Base-by-base conservation (phyloP, 768 basidiomycete species). In the Pleurotus tuber-regium region DNA sequence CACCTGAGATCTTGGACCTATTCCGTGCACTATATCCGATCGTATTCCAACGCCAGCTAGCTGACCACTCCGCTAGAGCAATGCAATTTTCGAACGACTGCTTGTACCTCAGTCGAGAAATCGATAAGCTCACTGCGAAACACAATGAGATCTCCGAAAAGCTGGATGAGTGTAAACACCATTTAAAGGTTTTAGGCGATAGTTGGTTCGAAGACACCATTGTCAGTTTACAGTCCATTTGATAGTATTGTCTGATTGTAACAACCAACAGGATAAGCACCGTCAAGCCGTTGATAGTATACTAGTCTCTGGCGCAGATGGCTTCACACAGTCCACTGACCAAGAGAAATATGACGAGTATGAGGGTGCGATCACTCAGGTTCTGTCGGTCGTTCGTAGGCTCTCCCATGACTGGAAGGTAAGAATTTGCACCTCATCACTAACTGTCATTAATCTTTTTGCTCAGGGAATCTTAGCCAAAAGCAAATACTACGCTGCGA, bases 41-140 rank as follows among this genome's bases (percentile, higher is more conserved):
- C 30, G 74, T 75, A 28, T 82, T 82, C 53, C 65, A 71, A 0
- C 59, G 70, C 30, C 69, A 73, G 39, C 65, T 89, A 25, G 62
- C 62, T 19, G 65, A 73, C 30, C 70, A 76, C 0, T 70, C 84
- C 8, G 80, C 80, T 16, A 67, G 73, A 23, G 72, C 78, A 1
- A 84, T 96, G 78, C 80, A 82, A 43, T 87, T 87, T 63, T 84
- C 89, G 14, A 97, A 97, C 63, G 87, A 95, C 55, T 91, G 85
- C 57, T 59, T 78, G 18, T 90, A 86, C 63, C 74, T 95, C 23
- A 74, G 74, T 25, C 66, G 68, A 18, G 78, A 86, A 57, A 63
- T 86, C 0, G 72, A 70, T 51, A 71, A 70, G 24, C 55, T 83
- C 18, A 67, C 66, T 40, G 56, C 61, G 19, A 63, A 59, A 2